These are phyloP conservation scores for Neurospora sp. DNA, from an alignment of 495 filamentous ascomycete species.

Conservation along the genomic window DNA sequence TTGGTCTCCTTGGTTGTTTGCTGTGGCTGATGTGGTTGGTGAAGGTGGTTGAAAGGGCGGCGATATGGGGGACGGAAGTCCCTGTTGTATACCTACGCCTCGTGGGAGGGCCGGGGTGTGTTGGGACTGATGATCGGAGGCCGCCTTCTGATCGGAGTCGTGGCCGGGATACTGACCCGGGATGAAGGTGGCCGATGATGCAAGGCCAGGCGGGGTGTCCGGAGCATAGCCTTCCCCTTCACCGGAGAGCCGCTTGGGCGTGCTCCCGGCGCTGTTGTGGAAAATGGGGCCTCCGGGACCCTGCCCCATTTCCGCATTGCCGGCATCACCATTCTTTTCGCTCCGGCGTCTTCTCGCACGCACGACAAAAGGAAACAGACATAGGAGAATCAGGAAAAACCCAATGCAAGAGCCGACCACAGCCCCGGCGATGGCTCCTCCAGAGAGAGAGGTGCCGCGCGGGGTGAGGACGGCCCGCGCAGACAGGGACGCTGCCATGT, in stretches of 20 bases:
- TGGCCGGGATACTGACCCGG: conserved; percentile 8
- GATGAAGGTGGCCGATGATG: background rate
- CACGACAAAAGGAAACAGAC: conserved; percentile 25
- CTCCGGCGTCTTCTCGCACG: conserved; percentile 17
- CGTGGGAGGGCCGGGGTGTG: conserved; percentile 9
- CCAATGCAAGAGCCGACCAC: conserved; percentile 26
- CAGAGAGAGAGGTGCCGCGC: conserved; percentile 16
- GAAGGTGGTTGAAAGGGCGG: conserved; percentile 14
- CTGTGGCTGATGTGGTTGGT: conserved; percentile 1
- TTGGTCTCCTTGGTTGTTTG: background rate
- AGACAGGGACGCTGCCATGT: conserved; percentile 11
- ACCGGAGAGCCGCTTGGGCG: conserved; percentile 15
- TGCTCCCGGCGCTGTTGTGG: conserved; percentile 10
- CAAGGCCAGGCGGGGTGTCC: background rate
- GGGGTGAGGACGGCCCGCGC: conserved; percentile 19
- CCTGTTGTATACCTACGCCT: conserved; percentile 14
- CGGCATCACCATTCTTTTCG: conserved; percentile 13
- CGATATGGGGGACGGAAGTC: conserved; percentile 20
- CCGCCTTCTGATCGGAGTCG: conserved; percentile 7
- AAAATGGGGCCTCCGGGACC: conserved; percentile 25
- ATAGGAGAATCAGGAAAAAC: conserved; percentile 21
- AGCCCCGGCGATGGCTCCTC: conserved; percentile 26
- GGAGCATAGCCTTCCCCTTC: conserved; percentile 2
- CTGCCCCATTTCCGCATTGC: conserved; percentile 25
- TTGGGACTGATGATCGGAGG: conserved; percentile 9